These are phyloP conservation scores for Rhizoctonia solani DNA, from an alignment of 1,284 basidiomycete genomes.

Conservation along the genomic window DNA sequence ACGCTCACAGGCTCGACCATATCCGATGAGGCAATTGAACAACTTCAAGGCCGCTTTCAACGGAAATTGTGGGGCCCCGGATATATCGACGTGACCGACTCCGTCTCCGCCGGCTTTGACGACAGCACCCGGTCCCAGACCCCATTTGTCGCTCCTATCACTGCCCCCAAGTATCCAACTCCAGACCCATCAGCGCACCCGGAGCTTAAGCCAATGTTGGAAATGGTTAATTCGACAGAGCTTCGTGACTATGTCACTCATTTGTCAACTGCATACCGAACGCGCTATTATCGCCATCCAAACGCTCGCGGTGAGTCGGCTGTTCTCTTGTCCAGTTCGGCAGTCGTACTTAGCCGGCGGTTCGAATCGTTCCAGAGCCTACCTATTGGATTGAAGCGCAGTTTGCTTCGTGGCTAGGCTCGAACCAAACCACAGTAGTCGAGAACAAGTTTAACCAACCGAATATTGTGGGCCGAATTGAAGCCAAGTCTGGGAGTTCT, in stretches of 20 bases:
- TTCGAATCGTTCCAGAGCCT: not conserved
- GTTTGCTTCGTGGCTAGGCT: constrained; percentile 13
- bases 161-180: constrained; percentile 30
- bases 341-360: not conserved
- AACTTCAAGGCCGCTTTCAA: constrained; percentile 19
- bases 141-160: not conserved
- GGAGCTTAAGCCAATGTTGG: constrained; percentile 31
- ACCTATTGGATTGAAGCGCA: constrained; percentile 18
- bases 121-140: not conserved
- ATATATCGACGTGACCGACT: constrained; percentile 34
- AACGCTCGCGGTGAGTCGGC: constrained; percentile 32
- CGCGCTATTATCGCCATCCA: constrained; percentile 36
- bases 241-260: constrained; percentile 31
- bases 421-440: not conserved
- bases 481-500: constrained; percentile 43
- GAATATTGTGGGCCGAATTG: constrained; percentile 63
- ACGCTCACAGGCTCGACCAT: constrained; percentile 1
- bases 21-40: constrained; percentile 17
- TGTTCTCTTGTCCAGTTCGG: constrained; percentile 27
- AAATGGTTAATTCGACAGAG: constrained; percentile 35
- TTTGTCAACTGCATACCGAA: constrained; percentile 34
- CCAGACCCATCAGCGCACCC: constrained; percentile 35
- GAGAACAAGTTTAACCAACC: constrained; percentile 50
- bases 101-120: not conserved
- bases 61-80: constrained; percentile 27